Base-by-base conservation (phyloP, 352 stramenopile species). In the Globisporangium takayamanum region DNA sequence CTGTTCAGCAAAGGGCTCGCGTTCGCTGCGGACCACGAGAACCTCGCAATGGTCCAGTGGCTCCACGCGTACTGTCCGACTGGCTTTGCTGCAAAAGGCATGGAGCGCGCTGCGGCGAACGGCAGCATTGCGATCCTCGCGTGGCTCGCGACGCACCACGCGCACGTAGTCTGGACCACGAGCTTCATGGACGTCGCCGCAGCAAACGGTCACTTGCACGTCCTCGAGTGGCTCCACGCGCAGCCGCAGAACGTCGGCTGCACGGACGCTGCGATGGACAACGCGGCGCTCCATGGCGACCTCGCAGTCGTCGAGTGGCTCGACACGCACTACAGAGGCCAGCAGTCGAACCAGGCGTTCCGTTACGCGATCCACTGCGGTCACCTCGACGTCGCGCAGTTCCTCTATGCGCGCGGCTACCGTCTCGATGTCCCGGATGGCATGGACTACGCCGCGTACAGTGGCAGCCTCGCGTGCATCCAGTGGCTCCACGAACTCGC, bases 231-330 rank as follows among this genome's bases (percentile, higher is more conserved):
- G 55, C 60, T 66, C 7, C 39, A 53, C 37, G 60, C 48, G 20
- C 47, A 53, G 6, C 60, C 55, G 16, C 45, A 55, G 33, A 59
- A 50, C 28, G 52, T 55, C 15, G 50, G 66, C 14, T 56, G 58
- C 50, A 64, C 62, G 33, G 39, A 57, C 15, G 57, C 53, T 10
- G 57, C 62, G 1, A 71, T 71, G 62, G 62, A 71, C 47, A 60
- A 42, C 48, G 64, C 64, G n/a, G 62, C 61, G 12, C 44, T 62
- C 8, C 41, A 63, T 5, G 62, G 62, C 2, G 53, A 70, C 26
- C 50, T 70, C 20, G 55, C 60, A 22, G 41, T 70, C n/a, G 52
- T 70, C 28, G 16, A 63, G 33, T 70, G 61, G 65, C n/a, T 72
- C 18, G 57, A 72, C 33, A 36, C 25, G 5, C 30, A 53, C 39